A percentile compares a stretch with the other conserved stretches of the same genome.
These are phyloP conservation scores for Podospora bellae-mahoneyi DNA, from an alignment of 495 filamentous ascomycete genomes.

Conservation along the genomic window DNA sequence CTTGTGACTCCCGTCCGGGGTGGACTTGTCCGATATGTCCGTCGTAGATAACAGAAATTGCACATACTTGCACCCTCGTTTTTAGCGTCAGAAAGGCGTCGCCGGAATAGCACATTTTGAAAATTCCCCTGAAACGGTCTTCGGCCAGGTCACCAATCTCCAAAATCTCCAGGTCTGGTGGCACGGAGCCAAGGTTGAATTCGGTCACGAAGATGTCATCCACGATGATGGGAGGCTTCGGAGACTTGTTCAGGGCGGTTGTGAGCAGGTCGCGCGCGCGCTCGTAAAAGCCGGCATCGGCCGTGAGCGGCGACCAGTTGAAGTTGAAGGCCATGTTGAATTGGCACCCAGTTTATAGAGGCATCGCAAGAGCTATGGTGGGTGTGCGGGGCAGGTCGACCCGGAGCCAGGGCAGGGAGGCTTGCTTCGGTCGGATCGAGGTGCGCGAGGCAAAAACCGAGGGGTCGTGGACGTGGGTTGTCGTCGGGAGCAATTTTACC, in stretches of 20 bases:
- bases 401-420: not conserved
- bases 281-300: conserved; percentile 84
- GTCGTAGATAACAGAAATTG: conserved; percentile 2
- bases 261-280: conserved; percentile 92
- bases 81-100: conserved; percentile 92
- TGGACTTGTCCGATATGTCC: not conserved
- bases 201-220: conserved; percentile 99
- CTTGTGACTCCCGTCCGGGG: not conserved
- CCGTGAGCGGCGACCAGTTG: conserved; percentile 99
- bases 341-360: conserved; percentile 32
- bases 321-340: conserved; percentile 97
- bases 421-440: conserved; percentile 1
- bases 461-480: not conserved
- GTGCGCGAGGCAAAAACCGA: not conserved
- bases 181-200: conserved; percentile 88
- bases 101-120: conserved; percentile 96
- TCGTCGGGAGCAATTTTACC: not conserved
- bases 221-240: conserved; percentile 97
- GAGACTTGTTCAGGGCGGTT: conserved; percentile 92
- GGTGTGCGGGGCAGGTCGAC: conserved; percentile 8
- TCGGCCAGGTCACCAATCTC: conserved; percentile 97
- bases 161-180: conserved; percentile 90
- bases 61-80: conserved; percentile 80
- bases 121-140: conserved; percentile 95
- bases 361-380: conserved; percentile 29